Evolutionary conservation across 805 yeast genomes (phyloP), one percentile per base, ranked within the genome.

Genomic region (Wickerhamiella nectarea): DNA sequence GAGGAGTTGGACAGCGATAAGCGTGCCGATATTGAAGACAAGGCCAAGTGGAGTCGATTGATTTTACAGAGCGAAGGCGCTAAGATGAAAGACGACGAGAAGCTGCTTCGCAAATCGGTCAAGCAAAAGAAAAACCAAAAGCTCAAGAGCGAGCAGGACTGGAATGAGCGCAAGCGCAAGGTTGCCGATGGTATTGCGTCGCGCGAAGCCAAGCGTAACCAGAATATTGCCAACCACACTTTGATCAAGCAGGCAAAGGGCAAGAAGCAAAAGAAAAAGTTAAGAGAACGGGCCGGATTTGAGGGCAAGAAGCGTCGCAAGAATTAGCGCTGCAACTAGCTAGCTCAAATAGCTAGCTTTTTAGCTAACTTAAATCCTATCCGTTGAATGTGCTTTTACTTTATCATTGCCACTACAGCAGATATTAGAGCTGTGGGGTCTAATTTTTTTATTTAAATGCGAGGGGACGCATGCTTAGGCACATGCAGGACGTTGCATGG

Each of bases 41-140:
- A 86, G 56, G 78, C 76, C 28, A 75, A 78, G 55, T 91, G 99
- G 99, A 76, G 73, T 53, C 73, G 74, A 53, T 84, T 91, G 9
- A 67, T 89, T 64, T 71, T 80, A 24, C 87, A 80, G 56, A 85
- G 93, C 6, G 94, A 86, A 61, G 98, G 98, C 41, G 69, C 64
- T 28, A 89, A 85, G 60, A 67, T 89, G 37, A 81, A 80, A 54
- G 95, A 91, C 62, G 93, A 89, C 61, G 97, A 89, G 60, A 78
- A 76, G 57, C 65, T 91, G 53, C 71, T 91, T 62, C 80, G 78
- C 56, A 89, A 84, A 61, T 83, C 96, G 2, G 62, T 89, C 48
- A 86, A 81, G 66, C 72, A 81, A 54, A 83, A 85, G 58, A 89
- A 84, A 54, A 76, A 81, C 48, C 71, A 72, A 57, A 91, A 91